These are phyloP conservation scores for Lecanicillium sp. DNA, from an alignment of 2,329 filamentous ascomycete species.

Conservation along the genomic window DNA sequence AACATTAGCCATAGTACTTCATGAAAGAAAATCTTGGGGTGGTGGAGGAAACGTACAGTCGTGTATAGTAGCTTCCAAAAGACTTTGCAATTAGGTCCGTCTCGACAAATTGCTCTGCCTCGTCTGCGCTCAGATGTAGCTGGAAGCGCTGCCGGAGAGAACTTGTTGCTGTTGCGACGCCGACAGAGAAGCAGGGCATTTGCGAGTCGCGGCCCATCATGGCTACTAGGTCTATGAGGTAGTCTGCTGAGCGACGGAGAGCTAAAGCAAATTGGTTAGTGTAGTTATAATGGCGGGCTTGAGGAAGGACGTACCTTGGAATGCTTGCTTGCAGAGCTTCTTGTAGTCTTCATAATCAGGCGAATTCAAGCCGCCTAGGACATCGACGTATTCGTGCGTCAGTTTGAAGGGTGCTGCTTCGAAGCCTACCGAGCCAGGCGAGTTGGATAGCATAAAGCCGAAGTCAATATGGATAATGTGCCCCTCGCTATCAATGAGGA, in stretches of 20 bases:
- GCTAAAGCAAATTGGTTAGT: conserved; percentile 35
- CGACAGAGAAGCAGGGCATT: conserved; percentile 76
- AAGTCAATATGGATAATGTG: conserved; percentile 88
- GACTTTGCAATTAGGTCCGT: conserved; percentile 72
- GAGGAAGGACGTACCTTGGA: conserved; percentile 63
- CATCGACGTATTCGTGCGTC: conserved; percentile 78
- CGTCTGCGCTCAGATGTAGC: conserved; percentile 72
- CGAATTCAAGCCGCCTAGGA: conserved; percentile 65
- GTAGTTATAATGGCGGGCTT: neutral
- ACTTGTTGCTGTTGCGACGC: conserved; percentile 61
- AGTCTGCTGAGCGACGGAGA: conserved; percentile 67
- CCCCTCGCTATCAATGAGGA: conserved; percentile 76
- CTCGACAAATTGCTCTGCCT: conserved; percentile 75
- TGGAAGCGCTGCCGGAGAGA: conserved; percentile 69
- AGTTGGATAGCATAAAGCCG: conserved; percentile 84
- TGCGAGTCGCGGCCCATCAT: conserved; percentile 78
- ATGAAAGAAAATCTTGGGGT: neutral
- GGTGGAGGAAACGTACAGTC: conserved; percentile 67
- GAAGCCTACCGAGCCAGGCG: conserved; percentile 74
- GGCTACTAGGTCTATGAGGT: conserved; percentile 72
- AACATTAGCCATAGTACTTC: neutral
- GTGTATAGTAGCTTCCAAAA: conserved; percentile 78
- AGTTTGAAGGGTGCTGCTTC: conserved; percentile 83
- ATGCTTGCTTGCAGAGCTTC: conserved; percentile 71
- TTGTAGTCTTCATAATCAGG: conserved; percentile 69